Conservation (phyloP, 192 early-diverging fungal genomes). For the Radiomyces spectabilis region DNA sequence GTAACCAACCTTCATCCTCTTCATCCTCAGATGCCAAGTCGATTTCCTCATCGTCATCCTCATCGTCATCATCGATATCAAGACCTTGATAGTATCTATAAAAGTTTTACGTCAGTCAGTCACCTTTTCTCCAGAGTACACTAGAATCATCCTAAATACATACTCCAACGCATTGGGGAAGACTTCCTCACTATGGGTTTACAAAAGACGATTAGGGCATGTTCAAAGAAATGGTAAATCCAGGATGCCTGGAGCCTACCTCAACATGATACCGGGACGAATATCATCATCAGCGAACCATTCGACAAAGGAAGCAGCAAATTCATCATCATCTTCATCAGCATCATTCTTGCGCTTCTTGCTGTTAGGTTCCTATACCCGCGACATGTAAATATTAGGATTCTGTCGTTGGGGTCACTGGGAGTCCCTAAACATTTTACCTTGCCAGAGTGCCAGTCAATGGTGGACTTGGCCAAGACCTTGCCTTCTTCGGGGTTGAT, state of each 20-base stretch:
- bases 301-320: constrained; percentile 9
- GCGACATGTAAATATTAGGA: background rate
- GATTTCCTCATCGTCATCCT: constrained; percentile 19
- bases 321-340: constrained; percentile 1
- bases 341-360: constrained; percentile 21
- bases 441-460: constrained; percentile 23
- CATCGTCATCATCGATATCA: constrained; percentile 11
- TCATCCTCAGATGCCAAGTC: constrained; percentile 23
- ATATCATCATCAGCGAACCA: constrained; percentile 24
- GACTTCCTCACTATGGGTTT: constrained; percentile 13
- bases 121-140: background rate
- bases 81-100: constrained; percentile 9
- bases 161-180: constrained; percentile 26
- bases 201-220: background rate
- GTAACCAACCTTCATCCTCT: constrained; percentile 7
- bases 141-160: background rate
- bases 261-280: constrained; percentile 3
- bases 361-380: constrained; percentile 1
- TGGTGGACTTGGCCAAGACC: constrained; percentile 9
- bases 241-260: background rate
- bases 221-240: background rate
- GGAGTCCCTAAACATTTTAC: background rate
- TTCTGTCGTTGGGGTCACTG: background rate
- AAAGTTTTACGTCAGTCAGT: background rate
- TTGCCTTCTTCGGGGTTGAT: constrained; percentile 11